Base-by-base conservation (phyloP, 352 stramenopile genomes). In the Globisporangium spinosum region DNA sequence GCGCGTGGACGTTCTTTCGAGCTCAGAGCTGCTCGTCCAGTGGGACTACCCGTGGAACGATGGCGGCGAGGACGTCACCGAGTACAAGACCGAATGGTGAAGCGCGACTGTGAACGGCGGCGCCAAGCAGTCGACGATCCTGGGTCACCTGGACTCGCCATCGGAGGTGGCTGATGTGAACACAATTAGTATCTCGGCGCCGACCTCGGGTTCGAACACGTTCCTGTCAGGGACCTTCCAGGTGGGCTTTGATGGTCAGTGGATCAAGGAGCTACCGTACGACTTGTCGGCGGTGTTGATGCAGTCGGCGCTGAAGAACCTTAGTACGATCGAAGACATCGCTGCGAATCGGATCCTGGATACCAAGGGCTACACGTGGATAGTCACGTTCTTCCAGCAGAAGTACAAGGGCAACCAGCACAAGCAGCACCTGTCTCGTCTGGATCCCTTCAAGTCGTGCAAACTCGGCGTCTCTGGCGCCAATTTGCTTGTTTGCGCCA, bases 261-360 rank as follows among this genome's bases (percentile, higher is more conserved):
- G 79, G 65, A 98, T 89, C 2, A 73, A 76, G 22, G 88, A 98
- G 67, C 70, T 99, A 17, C 74, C 78, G 38, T 89, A 89, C 70
- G 90, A 98, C 72, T 77, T 89, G 25, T 96, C 88, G 5, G 94
- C 91, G 8, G 70, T 85, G 12, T 78, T 87, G 13, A 89, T 99
- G 72, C 80, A 94, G 57, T 65, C 67, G 1, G 79, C 74, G 8
- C 56, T 95, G 12, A 29, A 65, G 22, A 77, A 78, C 5, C 57
- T 95, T 5, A 77, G 75, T 58, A 93, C 83, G 12, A 77, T 95
- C 20, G 78, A 93, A 51, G 66, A 72, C 0, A 71, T 93, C 0
- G 17, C 66, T 0, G 88, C 94, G 23, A 76, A 70, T 12, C 78
- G 88, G 0, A 77, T 87, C 29, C 69, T 95, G 2, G 72, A 80